Conservation (phyloP, 805 yeast genomes). For the Wickerhamomyces xylosicus region DNA sequence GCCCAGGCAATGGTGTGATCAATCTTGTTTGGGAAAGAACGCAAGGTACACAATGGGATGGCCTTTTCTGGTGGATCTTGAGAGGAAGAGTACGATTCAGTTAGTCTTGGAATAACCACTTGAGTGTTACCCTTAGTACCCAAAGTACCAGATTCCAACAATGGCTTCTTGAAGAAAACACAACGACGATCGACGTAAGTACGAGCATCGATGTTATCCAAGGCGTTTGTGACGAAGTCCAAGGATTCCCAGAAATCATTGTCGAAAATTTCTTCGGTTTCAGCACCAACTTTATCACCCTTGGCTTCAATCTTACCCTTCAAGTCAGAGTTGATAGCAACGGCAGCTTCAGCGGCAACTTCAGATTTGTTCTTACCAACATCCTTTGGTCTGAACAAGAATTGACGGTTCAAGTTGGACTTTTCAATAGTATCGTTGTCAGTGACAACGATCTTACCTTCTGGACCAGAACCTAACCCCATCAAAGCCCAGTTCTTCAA, state of each 20-base stretch:
- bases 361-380: slow-evolving; percentile 89
- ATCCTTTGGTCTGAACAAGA: slow-evolving; percentile 87
- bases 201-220: slow-evolving; percentile 97
- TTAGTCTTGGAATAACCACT: slow-evolving; percentile 85
- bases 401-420: slow-evolving; percentile 93
- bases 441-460: slow-evolving; percentile 77
- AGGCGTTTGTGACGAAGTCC: slow-evolving; percentile 91
- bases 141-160: slow-evolving; percentile 92
- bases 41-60: slow-evolving; percentile 91
- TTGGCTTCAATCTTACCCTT: slow-evolving; percentile 64
- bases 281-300: slow-evolving; percentile 87
- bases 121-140: slow-evolving; percentile 99
- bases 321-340: slow-evolving; percentile 77
- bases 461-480: slow-evolving; percentile 88
- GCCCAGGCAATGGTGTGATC: slow-evolving; percentile 99
- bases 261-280: slow-evolving; percentile 79
- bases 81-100: slow-evolving; percentile 93
- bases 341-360: slow-evolving; percentile 80
- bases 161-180: slow-evolving; percentile 81
- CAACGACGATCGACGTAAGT: slow-evolving; percentile 96
- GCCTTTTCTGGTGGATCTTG: slow-evolving; percentile 99
- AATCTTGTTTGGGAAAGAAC: slow-evolving; percentile 96
- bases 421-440: slow-evolving; percentile 95
- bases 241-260: slow-evolving; percentile 77
- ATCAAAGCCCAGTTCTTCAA: slow-evolving; percentile 95